These are phyloP conservation scores for Pugionium dolabratum DNA, from an alignment of 345 rosid species.

Conservation along the genomic window DNA sequence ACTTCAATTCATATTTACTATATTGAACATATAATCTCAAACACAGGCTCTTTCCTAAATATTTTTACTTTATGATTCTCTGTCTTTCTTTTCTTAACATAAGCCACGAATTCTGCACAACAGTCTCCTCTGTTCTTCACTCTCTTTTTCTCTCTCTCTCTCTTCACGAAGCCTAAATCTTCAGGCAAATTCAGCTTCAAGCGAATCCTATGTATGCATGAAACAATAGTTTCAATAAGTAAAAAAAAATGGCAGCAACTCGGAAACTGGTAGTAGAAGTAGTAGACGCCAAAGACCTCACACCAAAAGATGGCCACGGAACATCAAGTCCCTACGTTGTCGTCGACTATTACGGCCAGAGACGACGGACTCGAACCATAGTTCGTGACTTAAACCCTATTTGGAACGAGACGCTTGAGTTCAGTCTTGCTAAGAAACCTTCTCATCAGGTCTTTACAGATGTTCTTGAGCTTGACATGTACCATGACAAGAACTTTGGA, in stretches of 20 bases:
- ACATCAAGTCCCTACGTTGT: constrained; percentile 85
- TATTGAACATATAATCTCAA: background rate
- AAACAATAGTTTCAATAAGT: constrained; percentile 27
- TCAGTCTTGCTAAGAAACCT: constrained; percentile 54
- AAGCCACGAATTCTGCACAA: constrained; percentile 30
- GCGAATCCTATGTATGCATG: constrained; percentile 17
- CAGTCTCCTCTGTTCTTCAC: constrained; percentile 15
- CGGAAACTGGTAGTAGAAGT: constrained; percentile 78
- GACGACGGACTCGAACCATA: constrained; percentile 59
- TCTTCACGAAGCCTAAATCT: constrained; percentile 20
- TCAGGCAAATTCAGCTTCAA: constrained; percentile 1
- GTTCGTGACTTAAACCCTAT: constrained; percentile 67
- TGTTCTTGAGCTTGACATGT: constrained; percentile 69
- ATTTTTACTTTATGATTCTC: constrained; percentile 24
- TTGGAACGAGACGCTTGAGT: constrained; percentile 78
- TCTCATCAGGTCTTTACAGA: constrained; percentile 58
- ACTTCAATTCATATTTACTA: background rate
- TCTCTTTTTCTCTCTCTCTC: constrained; percentile 14
- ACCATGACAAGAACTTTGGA: constrained; percentile 71
- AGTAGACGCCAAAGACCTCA: constrained; percentile 65
- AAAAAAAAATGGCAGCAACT: constrained; percentile 42
- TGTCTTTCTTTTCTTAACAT: constrained; percentile 30
- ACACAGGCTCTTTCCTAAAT: constrained; percentile 19
- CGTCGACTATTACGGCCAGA: constrained; percentile 74
- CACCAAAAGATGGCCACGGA: constrained; percentile 85